phyloP scores from a whole-genome alignment of 2,329 filamentous ascomycete genomes.

The Pseudogymnoascus sp. region DNA sequence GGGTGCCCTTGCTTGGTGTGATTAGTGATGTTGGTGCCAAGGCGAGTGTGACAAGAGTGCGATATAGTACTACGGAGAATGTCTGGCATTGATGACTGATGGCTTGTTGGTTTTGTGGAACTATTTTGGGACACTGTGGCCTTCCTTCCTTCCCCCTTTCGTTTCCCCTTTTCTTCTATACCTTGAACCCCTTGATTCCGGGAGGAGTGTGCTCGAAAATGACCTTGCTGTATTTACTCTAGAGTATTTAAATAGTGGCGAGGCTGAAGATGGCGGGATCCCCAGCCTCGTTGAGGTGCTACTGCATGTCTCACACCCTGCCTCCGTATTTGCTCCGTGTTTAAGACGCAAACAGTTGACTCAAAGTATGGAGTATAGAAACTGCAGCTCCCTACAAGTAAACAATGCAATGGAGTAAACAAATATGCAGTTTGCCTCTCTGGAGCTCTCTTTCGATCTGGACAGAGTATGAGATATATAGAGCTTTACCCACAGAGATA shows the following conservation, averaged over 20 bases:
- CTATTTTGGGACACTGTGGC: neutral
- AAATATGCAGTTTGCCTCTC: neutral
- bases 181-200: neutral
- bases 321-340: too few relatives aligned
- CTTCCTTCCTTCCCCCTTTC: neutral
- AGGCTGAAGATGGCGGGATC: conserved; percentile 4
- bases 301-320: conserved; percentile 5
- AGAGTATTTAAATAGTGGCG: neutral
- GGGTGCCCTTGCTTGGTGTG: neutral
- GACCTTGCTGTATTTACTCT: neutral
- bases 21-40: conserved; percentile 5
- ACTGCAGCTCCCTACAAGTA: neutral
- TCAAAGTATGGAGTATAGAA: neutral
- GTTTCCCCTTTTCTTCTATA: too few relatives aligned
- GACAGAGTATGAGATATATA: conserved; percentile 6
- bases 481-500: neutral
- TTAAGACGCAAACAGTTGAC: neutral
- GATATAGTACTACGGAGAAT: neutral
- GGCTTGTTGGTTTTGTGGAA: neutral
- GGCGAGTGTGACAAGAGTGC: neutral
- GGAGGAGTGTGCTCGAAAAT: neutral
- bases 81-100: neutral
- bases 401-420: neutral
- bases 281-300: neutral
- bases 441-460: neutral